A percentile compares a stretch with the other conserved stretches of the same genome.
phyloP scores from a whole-genome alignment of 2,329 filamentous ascomycete genomes.

The Aschersonia sp. region DNA sequence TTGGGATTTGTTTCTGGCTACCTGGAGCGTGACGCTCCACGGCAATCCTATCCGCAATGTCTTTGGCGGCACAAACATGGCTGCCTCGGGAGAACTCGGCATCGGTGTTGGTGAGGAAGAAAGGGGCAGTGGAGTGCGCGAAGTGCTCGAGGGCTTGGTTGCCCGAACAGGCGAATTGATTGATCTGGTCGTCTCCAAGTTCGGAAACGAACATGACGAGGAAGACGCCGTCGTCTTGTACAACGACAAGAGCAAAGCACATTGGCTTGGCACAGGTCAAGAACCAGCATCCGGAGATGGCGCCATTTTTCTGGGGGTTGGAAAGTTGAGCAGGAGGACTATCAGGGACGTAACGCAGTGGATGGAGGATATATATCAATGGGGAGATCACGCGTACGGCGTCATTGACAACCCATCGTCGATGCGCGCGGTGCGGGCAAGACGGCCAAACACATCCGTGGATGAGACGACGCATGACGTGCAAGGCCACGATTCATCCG shows the following conservation, averaged over 20 bases:
- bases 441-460: constrained; percentile 11
- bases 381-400: constrained; percentile 75
- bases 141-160: constrained; percentile 82
- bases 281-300: constrained; percentile 63
- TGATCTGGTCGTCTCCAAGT: constrained; percentile 77
- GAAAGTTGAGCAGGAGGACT: constrained; percentile 56
- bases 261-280: constrained; percentile 62
- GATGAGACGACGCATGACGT: constrained; percentile 1
- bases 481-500: background rate
- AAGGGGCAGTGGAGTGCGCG: constrained; percentile 81
- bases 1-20: constrained; percentile 56
- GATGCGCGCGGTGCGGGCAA: constrained; percentile 34
- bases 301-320: constrained; percentile 71
- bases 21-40: constrained; percentile 82
- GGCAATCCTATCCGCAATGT: constrained; percentile 74
- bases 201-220: constrained; percentile 39
- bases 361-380: constrained; percentile 77
- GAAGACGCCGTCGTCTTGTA: constrained; percentile 9
- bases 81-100: constrained; percentile 79
- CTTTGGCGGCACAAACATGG: constrained; percentile 74
- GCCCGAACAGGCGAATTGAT: constrained; percentile 68
- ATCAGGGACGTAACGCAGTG: constrained; percentile 63
- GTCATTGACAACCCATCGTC: constrained; percentile 66
- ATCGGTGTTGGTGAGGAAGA: constrained; percentile 93
- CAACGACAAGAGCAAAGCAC: constrained; percentile 6